phyloP scores from a whole-genome alignment of 2,329 filamentous ascomycete species.

The Cercospora janseana region DNA sequence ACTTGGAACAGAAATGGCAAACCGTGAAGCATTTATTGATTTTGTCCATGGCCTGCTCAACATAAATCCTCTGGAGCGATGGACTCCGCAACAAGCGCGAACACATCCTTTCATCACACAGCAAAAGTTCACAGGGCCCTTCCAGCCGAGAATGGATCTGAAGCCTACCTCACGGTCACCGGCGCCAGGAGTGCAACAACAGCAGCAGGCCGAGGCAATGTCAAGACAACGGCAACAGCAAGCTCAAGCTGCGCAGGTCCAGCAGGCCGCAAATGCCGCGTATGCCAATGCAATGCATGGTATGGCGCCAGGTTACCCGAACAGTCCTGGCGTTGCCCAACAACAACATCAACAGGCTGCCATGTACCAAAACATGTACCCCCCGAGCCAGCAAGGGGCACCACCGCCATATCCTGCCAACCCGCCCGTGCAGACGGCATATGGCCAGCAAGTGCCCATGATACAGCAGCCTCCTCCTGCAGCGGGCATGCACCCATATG shows the following conservation, averaged over 20 bases:
- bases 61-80: slow-evolving; percentile 92
- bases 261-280: slow-evolving; percentile 44
- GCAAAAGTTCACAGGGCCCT: slow-evolving; percentile 92
- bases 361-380: slow-evolving; percentile 74
- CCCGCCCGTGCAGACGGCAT: slow-evolving; percentile 52
- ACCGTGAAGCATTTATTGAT: slow-evolving; percentile 94
- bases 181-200: slow-evolving; percentile 89
- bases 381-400: slow-evolving; percentile 61
- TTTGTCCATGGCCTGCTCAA: slow-evolving; percentile 91
- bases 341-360: slow-evolving; percentile 51
- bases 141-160: slow-evolving; percentile 94
- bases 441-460: slow-evolving; percentile 71
- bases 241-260: slow-evolving; percentile 45
- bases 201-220: slow-evolving; percentile 88
- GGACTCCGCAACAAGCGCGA: slow-evolving; percentile 97
- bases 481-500: slow-evolving; percentile 36
- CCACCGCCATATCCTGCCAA: slow-evolving; percentile 80
- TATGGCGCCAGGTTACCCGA: slow-evolving; percentile 45
- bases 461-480: slow-evolving; percentile 53
- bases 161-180: slow-evolving; percentile 87
- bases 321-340: slow-evolving; percentile 30
- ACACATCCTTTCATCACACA: slow-evolving; percentile 98
- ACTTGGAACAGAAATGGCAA: slow-evolving; percentile 80
- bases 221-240: slow-evolving; percentile 81
- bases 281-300: slow-evolving; percentile 34